phyloP scores from a whole-genome alignment of 1,139 yeast genomes.

The Pneumocystis murina region DNA sequence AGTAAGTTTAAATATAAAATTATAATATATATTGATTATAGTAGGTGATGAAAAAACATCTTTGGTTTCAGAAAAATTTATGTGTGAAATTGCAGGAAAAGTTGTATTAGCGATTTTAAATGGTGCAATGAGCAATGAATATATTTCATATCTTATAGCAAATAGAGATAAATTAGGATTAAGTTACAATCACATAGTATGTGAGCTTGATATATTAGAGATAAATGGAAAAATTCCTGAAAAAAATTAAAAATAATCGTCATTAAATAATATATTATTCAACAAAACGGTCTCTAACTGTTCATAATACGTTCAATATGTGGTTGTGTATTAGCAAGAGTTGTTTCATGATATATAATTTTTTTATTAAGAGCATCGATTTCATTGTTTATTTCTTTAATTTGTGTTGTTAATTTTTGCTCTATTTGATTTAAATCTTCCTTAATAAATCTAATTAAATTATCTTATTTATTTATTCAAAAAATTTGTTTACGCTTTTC shows the following conservation, averaged over 20 bases:
- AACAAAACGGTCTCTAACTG: background rate
- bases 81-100: constrained; percentile 15
- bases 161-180: constrained; percentile 9
- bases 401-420: background rate
- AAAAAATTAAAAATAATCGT: background rate
- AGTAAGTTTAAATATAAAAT: background rate
- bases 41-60: background rate
- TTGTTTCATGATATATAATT: background rate
- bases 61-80: constrained; percentile 8
- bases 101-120: constrained; percentile 13
- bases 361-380: background rate
- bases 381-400: background rate
- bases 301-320: background rate
- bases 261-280: background rate
- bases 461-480: background rate
- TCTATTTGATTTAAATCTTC: background rate
- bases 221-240: background rate
- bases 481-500: background rate
- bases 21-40: background rate
- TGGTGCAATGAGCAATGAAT: constrained; percentile 9
- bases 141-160: constrained; percentile 2
- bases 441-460: background rate
- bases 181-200: constrained; percentile 7
- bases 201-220: constrained; percentile 1
- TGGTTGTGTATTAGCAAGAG: background rate